These are phyloP conservation scores for Elongisporangium anandrum DNA, from an alignment of 352 stramenopile genomes.

Conservation along the genomic window DNA sequence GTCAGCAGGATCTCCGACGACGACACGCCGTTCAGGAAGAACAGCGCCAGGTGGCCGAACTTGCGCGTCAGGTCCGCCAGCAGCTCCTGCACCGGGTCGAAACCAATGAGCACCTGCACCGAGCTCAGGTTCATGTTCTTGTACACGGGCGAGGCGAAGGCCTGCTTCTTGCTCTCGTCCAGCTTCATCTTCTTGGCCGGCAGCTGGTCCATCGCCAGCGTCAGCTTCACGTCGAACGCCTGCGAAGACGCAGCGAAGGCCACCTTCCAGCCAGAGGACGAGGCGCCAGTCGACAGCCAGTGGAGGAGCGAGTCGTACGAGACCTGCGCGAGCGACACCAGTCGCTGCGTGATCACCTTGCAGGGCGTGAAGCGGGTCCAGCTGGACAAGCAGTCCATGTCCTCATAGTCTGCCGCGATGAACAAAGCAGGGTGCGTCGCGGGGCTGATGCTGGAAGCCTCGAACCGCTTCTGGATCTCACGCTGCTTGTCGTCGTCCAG, in stretches of 20 bases:
- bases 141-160: constrained; percentile 72
- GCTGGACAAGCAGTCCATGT: constrained; percentile 73
- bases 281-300: constrained; percentile 55
- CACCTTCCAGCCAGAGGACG: constrained; percentile 54
- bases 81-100: constrained; percentile 70
- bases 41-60: constrained; percentile 69
- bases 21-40: constrained; percentile 76
- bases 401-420: constrained; percentile 75
- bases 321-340: constrained; percentile 52
- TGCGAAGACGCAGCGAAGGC: constrained; percentile 46
- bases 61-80: constrained; percentile 44
- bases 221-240: constrained; percentile 64
- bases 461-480: constrained; percentile 72
- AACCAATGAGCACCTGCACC: constrained; percentile 63
- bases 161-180: constrained; percentile 54
- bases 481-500: constrained; percentile 59
- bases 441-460: constrained; percentile 54
- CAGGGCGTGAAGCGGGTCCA: constrained; percentile 69
- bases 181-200: constrained; percentile 63
- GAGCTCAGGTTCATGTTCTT: constrained; percentile 81
- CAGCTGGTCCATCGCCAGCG: constrained; percentile 45
- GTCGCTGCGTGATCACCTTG: constrained; percentile 58
- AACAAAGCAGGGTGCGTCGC: constrained; percentile 71
- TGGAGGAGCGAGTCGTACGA: constrained; percentile 51
- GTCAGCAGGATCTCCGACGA: constrained; percentile 60